Evolutionary conservation across 805 yeast genomes (phyloP).

Genomic region (Candida golubevii): DNA sequence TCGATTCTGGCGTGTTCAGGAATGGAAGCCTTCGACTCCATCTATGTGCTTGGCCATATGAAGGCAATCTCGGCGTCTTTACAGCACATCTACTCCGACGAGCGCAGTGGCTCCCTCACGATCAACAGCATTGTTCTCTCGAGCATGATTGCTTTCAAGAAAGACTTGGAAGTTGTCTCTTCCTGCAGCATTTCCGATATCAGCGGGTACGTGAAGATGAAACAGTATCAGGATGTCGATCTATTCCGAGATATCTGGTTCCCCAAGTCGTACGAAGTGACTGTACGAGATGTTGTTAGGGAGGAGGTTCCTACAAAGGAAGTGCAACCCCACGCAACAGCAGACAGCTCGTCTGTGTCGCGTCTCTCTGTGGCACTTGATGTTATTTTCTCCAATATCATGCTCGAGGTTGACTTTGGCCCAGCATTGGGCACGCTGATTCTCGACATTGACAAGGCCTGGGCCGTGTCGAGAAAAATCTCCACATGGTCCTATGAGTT

Average conservation of each 20-base stretch:
- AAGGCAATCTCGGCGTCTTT: conserved; percentile 63
- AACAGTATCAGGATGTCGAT: conserved; percentile 83
- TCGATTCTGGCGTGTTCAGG: conserved; percentile 54
- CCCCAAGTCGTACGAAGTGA: conserved; percentile 29
- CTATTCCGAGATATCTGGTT: conserved; percentile 82
- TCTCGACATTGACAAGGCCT: conserved; percentile 51
- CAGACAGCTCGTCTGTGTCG: conserved; percentile 18
- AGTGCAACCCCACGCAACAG: conserved; percentile 6
- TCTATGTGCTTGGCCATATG: conserved; percentile 33
- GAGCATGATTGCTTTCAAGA: conserved; percentile 44
- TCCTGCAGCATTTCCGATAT: conserved; percentile 53
- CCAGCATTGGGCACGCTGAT: conserved; percentile 70
- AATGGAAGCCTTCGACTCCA: conserved; percentile 5
- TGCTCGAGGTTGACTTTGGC: conserved; percentile 70
- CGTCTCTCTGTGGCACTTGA: conserved; percentile 73
- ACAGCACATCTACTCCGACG: conserved; percentile 89
- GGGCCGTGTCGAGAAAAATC: conserved; percentile 67
- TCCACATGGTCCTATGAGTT: conserved; percentile 69
- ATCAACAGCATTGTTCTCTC: conserved; percentile 45
- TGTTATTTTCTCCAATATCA: conserved; percentile 48
- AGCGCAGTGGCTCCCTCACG: conserved; percentile 68
- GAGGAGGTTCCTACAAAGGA: neutral
- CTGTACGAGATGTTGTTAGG: neutral
- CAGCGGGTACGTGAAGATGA: conserved; percentile 63
- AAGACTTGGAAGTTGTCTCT: conserved; percentile 40